Evolutionary conservation across 2,329 filamentous ascomycete genomes (phyloP), one percentile per base, ranked within the genome.

Genomic region (Diplodia intermedia): DNA sequence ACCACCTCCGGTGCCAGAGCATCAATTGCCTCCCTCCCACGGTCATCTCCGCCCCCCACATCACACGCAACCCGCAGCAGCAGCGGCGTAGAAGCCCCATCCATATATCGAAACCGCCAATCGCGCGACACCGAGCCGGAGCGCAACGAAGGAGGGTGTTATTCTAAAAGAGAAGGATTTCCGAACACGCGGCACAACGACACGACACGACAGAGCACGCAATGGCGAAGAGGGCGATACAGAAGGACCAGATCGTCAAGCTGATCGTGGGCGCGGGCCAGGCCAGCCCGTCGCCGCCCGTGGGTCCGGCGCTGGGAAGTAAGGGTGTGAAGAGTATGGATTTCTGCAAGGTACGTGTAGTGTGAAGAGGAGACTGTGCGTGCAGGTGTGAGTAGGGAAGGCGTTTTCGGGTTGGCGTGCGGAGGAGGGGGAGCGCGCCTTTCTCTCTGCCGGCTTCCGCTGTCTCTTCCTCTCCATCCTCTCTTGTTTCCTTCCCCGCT

Each of bases 251-350:
- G 67, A 89, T 98, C 69, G 94, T 99, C 79, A 99, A 98, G 84
- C 88, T 99, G 80, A 97, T 99, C 73, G 95, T 99, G 70, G 95
- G 94, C 75, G 95, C 95, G 68, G 95, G 95, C 31, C 93, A 97
- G 81, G 95, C 95, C 69, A 94, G 90, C 75, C 95, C 95, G 36
- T 96, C 93, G 82, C 95, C 95, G 40, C 95, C 95, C 4, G 94
- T 99, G 75, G 95, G 95, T 85, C 95, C 95, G 69, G 95, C 95
- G 66, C 87, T 99, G 72, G 95, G 95, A 82, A 94, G 90, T 80
- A 98, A 97, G 85, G 95, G 95, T 85, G 91, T 99, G 71, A 99
- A 99, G 85, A 96, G 92, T 69, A 99, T 99, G 90, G 95, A 99
- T 82, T 99, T 98, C 80, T 98, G 95, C 89, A 98, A 98, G 87